Evolutionary conservation across 2,329 filamentous ascomycete genomes (phyloP).

Genomic region (Trichophyton benhamiae): DNA sequence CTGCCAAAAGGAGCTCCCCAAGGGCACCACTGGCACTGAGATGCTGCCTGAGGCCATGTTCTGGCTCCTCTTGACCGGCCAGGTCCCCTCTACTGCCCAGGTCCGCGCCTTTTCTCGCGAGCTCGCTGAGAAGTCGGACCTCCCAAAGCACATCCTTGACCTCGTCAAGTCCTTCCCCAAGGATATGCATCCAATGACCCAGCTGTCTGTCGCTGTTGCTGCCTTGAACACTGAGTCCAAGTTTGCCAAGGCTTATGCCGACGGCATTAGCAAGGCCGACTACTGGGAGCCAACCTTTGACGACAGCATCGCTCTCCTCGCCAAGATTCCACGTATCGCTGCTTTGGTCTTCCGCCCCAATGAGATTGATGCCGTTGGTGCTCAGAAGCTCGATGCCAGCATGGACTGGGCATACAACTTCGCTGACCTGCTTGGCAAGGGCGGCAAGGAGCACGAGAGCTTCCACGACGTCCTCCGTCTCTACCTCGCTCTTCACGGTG

Average conservation of each 20-base stretch:
- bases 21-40: constrained; percentile 71
- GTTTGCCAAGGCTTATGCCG: constrained; percentile 86
- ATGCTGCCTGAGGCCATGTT: constrained; percentile 99
- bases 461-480: constrained; percentile 92
- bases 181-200: constrained; percentile 94
- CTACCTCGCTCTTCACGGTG: constrained; percentile 91
- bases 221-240: constrained; percentile 90
- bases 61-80: constrained; percentile 89
- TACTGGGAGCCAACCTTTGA: constrained; percentile 99
- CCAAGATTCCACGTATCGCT: constrained; percentile 91
- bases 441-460: constrained; percentile 70
- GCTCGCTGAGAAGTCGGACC: constrained; percentile 69
- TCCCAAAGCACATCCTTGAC: constrained; percentile 72
- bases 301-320: constrained; percentile 82
- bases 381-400: constrained; percentile 58
- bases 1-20: constrained; percentile 85
- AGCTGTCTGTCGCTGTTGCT: constrained; percentile 88
- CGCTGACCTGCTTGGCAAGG: constrained; percentile 82
- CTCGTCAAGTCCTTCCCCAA: constrained; percentile 83
- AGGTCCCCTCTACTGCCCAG: constrained; percentile 73
- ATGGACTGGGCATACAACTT: constrained; percentile 99
- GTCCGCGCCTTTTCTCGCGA: constrained; percentile 72
- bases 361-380: constrained; percentile 60
- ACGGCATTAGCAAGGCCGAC: constrained; percentile 83
- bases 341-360: constrained; percentile 96